Evolutionary conservation across 306 rosid genomes (phyloP).

Genomic region (Lathyrus oleraceus): DNA sequence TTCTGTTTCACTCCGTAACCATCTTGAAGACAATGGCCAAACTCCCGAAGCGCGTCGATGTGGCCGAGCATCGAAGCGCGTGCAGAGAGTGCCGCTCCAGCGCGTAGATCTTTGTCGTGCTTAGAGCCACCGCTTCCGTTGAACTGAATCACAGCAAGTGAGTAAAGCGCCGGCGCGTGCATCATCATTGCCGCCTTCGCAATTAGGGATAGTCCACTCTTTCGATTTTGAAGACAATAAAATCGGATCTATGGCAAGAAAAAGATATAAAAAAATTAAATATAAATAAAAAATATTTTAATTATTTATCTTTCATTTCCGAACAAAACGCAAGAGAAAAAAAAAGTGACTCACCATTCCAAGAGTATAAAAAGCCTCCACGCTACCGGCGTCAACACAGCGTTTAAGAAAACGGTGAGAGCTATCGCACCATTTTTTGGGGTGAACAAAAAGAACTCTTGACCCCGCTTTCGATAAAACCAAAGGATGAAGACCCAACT

Average conservation of each 20-base stretch:
- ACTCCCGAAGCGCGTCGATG: conserved; percentile 81
- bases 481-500: conserved; percentile 54
- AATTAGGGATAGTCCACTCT: conserved; percentile 64
- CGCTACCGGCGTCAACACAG: conserved; percentile 73
- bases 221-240: conserved; percentile 73
- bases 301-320: not conserved
- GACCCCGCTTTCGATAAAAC: conserved; percentile 65
- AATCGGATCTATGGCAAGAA: conserved; percentile 63
- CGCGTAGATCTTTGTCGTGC: conserved; percentile 60
- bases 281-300: too few species aligned
- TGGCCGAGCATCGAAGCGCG: conserved; percentile 78
- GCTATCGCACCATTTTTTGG: conserved; percentile 64
- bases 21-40: conserved; percentile 89
- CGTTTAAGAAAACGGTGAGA: conserved; percentile 63
- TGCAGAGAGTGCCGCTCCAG: conserved; percentile 74
- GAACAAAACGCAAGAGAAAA: not conserved
- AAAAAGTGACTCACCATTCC: conserved; percentile 76
- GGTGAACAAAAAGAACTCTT: conserved; percentile 48
- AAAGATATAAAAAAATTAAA: not conserved
- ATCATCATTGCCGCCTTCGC: conserved; percentile 74
- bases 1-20: conserved; percentile 74
- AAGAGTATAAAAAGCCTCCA: conserved; percentile 76
- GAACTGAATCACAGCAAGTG: conserved; percentile 84
- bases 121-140: conserved; percentile 89
- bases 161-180: conserved; percentile 78